Base-by-base conservation (phyloP, 345 rosid species). In the Erodium maritimum region DNA sequence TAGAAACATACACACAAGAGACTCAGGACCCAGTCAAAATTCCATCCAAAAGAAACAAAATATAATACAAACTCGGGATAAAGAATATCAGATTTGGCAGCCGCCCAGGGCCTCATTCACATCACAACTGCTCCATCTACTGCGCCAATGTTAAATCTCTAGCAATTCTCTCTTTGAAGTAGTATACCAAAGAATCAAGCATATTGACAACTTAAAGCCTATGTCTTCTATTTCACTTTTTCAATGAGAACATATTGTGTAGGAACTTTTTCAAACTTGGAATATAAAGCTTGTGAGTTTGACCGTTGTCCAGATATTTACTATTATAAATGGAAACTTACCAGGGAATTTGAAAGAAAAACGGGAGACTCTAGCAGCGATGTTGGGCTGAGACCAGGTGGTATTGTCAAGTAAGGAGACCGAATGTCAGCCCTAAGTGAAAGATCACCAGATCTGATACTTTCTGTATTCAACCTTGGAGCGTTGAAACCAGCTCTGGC, bases 311-410 rank as follows among this genome's bases (percentile, higher is more conserved):
- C 37, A 29, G 37, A 51, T 19, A 5, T 51, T 21, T 56, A 53
- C 20, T 12, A 19, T 65, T n/a, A 23, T 46, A 52, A 55, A 23
- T 50, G 21, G 18, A 58, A 59, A 21, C 71, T 60, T 65, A 85
- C 99, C 86, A 82, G 73, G 7, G 96, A 71, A 67, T 89, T 85
- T 20, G 88, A 81, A 64, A 89, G 79, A 60, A 93, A 74, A 61
- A 93, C 82, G 0, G 99, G 99, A 52, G 97, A 89, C 20, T 93
- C 97, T 48, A 93, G 85, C 63, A 89, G 81, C 19, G 88, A 77
- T 1, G 97, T 77, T 55, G 97, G 99, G 74, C 99, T 93, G 55
- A 89, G 78, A 16, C 97, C 96, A 42, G 95, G 82, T 52, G 97
- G 80, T 62, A 93, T 85, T 23, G 87, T 93, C 64, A 87, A 71